phyloP scores from a whole-genome alignment of 805 yeast genomes.

The Candida ipomoeae region DNA sequence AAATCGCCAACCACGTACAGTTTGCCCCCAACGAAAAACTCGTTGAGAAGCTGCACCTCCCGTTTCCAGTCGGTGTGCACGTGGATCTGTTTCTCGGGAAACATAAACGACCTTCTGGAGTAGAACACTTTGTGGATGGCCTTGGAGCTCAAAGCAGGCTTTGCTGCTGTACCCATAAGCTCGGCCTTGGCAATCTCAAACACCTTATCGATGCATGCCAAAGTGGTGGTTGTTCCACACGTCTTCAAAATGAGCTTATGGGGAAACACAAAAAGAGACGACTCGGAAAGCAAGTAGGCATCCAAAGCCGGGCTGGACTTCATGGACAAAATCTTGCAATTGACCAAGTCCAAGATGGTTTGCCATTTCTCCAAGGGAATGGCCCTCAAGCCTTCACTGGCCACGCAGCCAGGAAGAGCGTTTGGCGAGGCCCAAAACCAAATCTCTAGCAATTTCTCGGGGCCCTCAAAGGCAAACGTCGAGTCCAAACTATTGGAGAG shows the following conservation, averaged over 20 bases:
- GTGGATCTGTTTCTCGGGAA: slow-evolving; percentile 76
- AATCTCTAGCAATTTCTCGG: slow-evolving; percentile 86
- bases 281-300: slow-evolving; percentile 83
- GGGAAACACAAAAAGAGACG: slow-evolving; percentile 83
- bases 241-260: slow-evolving; percentile 86
- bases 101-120: slow-evolving; percentile 89
- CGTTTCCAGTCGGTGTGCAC: slow-evolving; percentile 83
- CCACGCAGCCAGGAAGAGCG: slow-evolving; percentile 34
- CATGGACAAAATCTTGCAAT: slow-evolving; percentile 83
- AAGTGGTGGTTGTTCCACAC: slow-evolving; percentile 93
- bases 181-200: slow-evolving; percentile 38
- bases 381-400: slow-evolving; percentile 50
- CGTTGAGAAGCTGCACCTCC: slow-evolving; percentile 69
- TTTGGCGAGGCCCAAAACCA: slow-evolving; percentile 67
- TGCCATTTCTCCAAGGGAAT: slow-evolving; percentile 71
- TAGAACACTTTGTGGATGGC: slow-evolving; percentile 71
- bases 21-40: slow-evolving; percentile 57
- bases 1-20: slow-evolving; percentile 74
- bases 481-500: slow-evolving; percentile 79
- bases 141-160: slow-evolving; percentile 20
- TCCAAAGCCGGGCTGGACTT: slow-evolving; percentile 64
- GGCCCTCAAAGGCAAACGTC: slow-evolving; percentile 93
- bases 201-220: slow-evolving; percentile 67
- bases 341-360: slow-evolving; percentile 69
- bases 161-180: slow-evolving; percentile 3